Evolutionary conservation across 768 basidiomycete genomes (phyloP), one percentile per base, ranked within the genome.

Genomic region (Gyrodon lividus): DNA sequence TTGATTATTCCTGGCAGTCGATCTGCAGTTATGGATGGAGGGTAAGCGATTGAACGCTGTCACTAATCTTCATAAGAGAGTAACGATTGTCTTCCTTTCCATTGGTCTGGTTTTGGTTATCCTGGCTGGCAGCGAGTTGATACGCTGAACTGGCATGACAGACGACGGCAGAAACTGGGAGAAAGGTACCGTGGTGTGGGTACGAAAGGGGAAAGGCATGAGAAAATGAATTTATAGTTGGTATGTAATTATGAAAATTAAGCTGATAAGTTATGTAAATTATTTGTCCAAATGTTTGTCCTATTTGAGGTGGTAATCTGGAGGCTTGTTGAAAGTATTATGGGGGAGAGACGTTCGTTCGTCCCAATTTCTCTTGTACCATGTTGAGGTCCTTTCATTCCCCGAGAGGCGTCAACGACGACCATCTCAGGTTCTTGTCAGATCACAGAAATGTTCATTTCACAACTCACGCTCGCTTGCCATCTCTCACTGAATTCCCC

Each of bases 401-500:
- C 39, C 62, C 67, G 28, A 58, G 58, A 56, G 67, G 79, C 61
- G 57, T 68, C 48, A 67, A 76, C 57, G 73, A 81, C 58, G 73
- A 75, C 68, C 76, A 79, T 59, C 62, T 81, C 55, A 70, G 75
- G 52, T 63, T 60, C 44, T 76, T 84, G 46, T 73, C 81, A 56
- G 82, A 82, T 70, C 77, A 79, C 61, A 78, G 79, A 53, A 66
- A 74, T 17, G 70, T 76, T 52, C 78, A 76, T 66, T 51, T 72
- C 52, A 19, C 34, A 17, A 38, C 4, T 39, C 71, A 71, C 66
- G 70, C 69, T 65, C 79, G 76, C 44, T 77, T 78, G 59, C 77
- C 81, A 43, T 75, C 83, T 48, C 64, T 78, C 59, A 77, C 84
- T 20, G 77, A 85, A 57, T 76, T 75, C 47, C 75, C 81, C 38